These are phyloP conservation scores for Diplodia intermedia DNA, from an alignment of 2,329 filamentous ascomycete species.

Conservation along the genomic window DNA sequence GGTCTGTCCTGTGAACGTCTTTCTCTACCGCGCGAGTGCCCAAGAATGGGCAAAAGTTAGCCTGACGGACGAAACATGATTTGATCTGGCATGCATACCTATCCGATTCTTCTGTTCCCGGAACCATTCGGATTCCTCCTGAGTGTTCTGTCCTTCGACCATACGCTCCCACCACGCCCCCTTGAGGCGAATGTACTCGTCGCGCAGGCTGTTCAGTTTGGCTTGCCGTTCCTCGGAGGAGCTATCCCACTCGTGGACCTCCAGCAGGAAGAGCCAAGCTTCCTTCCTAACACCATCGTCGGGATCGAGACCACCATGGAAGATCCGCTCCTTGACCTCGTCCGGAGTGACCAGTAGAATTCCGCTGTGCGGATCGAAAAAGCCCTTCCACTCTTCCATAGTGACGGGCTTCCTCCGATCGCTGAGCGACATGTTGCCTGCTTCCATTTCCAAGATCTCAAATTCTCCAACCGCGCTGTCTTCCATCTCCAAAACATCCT, in stretches of 20 bases:
- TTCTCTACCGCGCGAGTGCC: slow-evolving; percentile 76
- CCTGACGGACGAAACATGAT: slow-evolving; percentile 32
- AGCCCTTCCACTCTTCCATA: slow-evolving; percentile 86
- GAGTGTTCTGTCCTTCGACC: slow-evolving; percentile 78
- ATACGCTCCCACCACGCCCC: slow-evolving; percentile 96
- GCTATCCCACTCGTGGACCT: slow-evolving; percentile 92
- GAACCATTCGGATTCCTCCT: slow-evolving; percentile 93
- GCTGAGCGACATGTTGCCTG: slow-evolving; percentile 73
- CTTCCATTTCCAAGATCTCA: slow-evolving; percentile 84
- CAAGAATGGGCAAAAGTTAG: slow-evolving; percentile 61
- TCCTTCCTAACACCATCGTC: slow-evolving; percentile 95
- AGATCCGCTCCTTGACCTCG: slow-evolving; percentile 96
- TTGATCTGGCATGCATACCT: slow-evolving; percentile 65
- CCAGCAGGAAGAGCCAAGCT: slow-evolving; percentile 93
- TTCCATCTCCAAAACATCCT: slow-evolving; percentile 91
- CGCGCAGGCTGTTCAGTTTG: slow-evolving; percentile 81
- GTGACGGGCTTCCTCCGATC: slow-evolving; percentile 80
- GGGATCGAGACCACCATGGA: slow-evolving; percentile 87
- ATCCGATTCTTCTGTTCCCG: slow-evolving; percentile 91
- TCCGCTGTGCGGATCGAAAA: slow-evolving; percentile 80
- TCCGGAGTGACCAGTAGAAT: slow-evolving; percentile 80
- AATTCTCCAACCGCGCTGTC: slow-evolving; percentile 96
- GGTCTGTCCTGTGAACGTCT: slow-evolving; percentile 96
- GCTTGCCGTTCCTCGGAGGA: slow-evolving; percentile 83
- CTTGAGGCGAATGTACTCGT: slow-evolving; percentile 94